Evolutionary conservation across 176 grass and related monocot genomes (phyloP).

Genomic region (Dendrocalamus sinicus): DNA sequence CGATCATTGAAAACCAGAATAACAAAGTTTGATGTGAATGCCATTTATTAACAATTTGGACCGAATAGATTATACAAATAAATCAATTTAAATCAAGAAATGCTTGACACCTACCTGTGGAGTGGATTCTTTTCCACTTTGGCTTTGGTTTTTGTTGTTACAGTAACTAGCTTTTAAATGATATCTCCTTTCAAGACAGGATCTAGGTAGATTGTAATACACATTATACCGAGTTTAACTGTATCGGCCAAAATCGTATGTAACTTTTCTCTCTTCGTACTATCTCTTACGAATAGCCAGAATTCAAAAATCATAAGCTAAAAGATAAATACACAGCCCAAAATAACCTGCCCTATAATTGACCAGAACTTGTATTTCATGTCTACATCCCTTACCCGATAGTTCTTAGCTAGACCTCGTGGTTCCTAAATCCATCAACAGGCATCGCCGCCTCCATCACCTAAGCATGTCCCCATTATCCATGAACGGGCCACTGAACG

Average conservation of each 20-base stretch:
- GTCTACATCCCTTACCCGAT: background rate
- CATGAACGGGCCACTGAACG: slow-evolving; percentile 52
- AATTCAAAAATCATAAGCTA: no score
- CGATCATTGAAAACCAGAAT: background rate
- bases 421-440: background rate
- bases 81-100: slow-evolving; percentile 44
- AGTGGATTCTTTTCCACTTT: background rate
- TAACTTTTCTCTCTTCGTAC: no score
- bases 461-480: slow-evolving; percentile 73
- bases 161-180: no score
- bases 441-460: slow-evolving; percentile 41
- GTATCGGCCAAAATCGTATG: no score
- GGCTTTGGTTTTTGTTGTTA: no score
- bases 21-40: slow-evolving; percentile 25
- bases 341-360: background rate
- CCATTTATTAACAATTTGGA: background rate
- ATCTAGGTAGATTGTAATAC: no score
- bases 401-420: background rate
- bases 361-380: slow-evolving; percentile 2
- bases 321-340: no score
- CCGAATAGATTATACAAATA: slow-evolving; percentile 20
- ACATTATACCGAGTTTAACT: no score
- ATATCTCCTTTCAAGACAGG: no score
- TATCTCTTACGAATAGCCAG: no score
- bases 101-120: background rate